Evolutionary conservation across 306 rosid species (phyloP).

Genomic region (Erythrophleum fordii): DNA sequence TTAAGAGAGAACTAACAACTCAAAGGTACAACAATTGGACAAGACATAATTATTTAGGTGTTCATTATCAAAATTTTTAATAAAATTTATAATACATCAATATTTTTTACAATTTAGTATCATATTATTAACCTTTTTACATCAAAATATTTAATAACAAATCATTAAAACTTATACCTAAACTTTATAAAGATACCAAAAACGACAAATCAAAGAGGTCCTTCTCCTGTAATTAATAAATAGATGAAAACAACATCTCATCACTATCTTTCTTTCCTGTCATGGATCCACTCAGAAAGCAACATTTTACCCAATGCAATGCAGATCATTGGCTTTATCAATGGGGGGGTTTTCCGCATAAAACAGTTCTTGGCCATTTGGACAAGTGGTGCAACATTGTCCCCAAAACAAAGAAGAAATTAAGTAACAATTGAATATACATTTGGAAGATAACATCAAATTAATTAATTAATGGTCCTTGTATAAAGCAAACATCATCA

Average conservation of each 20-base stretch:
- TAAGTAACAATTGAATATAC: background rate
- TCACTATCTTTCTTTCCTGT: slow-evolving; percentile 23
- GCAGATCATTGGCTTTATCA: slow-evolving; percentile 24
- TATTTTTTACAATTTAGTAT: no score
- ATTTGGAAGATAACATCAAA: background rate
- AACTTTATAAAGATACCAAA: no score
- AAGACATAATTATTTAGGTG: no score
- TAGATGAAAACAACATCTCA: slow-evolving; percentile 41
- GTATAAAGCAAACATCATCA: background rate
- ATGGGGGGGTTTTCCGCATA: slow-evolving; percentile 50
- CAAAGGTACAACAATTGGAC: no score
- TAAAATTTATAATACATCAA: background rate
- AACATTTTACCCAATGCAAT: slow-evolving; percentile 38
- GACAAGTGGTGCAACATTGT: slow-evolving; percentile 1
- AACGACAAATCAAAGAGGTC: background rate
- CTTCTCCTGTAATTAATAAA: slow-evolving; percentile 18
- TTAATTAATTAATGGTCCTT: background rate
- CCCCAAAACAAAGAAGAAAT: background rate
- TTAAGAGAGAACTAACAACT: no score
- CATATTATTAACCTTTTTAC: background rate
- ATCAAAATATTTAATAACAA: background rate
- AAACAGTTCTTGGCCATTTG: background rate
- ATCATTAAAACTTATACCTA: background rate
- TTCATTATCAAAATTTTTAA: background rate
- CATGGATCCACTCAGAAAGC: slow-evolving; percentile 42